Conservation (phyloP, 805 yeast species). For the Candida nonsorbophila region DNA sequence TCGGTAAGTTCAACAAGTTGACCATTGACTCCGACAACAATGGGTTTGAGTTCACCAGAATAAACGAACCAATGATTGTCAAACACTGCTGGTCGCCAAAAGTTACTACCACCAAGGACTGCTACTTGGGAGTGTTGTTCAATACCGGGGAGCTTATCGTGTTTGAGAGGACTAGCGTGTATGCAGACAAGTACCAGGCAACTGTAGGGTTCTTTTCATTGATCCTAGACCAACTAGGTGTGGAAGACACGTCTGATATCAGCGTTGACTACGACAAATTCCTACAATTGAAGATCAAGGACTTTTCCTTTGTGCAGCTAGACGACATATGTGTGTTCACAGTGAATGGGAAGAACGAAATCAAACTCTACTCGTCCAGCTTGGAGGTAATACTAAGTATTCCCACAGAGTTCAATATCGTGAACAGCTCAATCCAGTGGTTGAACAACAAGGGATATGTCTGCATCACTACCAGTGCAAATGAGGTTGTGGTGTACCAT, state of each 20-base stretch:
- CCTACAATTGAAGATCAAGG: constrained; percentile 17
- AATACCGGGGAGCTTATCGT: constrained; percentile 35
- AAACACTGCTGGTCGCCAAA: constrained; percentile 30
- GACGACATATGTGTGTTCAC: no score
- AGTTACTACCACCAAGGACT: constrained; percentile 16
- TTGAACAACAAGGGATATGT: no score
- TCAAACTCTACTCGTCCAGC: constrained; percentile 2
- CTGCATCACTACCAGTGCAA: not conserved
- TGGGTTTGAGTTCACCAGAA: constrained; percentile 22
- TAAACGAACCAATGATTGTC: constrained; percentile 27
- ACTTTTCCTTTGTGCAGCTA: constrained; percentile 17
- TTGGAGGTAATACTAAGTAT: no score
- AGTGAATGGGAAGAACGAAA: constrained; percentile 1
- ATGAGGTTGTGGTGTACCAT: constrained; percentile 1
- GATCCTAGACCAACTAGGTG: constrained; percentile 15
- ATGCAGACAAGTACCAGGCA: constrained; percentile 17
- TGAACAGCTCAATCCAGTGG: no score
- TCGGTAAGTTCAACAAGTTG: constrained; percentile 22
- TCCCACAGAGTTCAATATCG: no score
- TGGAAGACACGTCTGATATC: constrained; percentile 12
- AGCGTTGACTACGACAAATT: constrained; percentile 14
- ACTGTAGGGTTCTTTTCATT: constrained; percentile 21
- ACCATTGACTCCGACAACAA: constrained; percentile 20
- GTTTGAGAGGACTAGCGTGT: constrained; percentile 20
- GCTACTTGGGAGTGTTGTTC: constrained; percentile 27